Conservation (phyloP, 441 rosid species). For the Mallotus japonicus region DNA sequence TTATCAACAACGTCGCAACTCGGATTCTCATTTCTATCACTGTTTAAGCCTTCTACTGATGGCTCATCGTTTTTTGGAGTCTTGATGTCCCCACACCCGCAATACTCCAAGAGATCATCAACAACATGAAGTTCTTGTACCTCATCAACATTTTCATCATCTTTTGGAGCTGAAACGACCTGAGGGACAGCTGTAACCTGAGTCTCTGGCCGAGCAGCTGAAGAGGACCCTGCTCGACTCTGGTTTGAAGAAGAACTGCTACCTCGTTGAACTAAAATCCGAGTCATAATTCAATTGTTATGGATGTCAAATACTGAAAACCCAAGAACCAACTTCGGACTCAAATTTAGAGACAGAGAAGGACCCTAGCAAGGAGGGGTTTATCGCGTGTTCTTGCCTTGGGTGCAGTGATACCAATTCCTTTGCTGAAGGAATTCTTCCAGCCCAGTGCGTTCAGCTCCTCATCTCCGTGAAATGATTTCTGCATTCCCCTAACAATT, state of each 20-base stretch:
- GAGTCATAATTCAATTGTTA: constrained; percentile 56
- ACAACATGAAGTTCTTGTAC: constrained; percentile 47
- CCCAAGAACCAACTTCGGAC: constrained; percentile 16
- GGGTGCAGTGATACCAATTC: constrained; percentile 72
- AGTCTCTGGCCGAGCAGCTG: constrained; percentile 63
- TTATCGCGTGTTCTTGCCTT: constrained; percentile 89
- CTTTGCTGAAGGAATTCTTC: constrained; percentile 82
- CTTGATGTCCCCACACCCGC: constrained; percentile 46
- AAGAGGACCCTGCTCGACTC: constrained; percentile 49
- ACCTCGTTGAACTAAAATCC: constrained; percentile 88
- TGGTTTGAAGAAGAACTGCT: constrained; percentile 76
- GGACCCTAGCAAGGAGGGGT: constrained; percentile 40
- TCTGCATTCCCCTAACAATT: constrained; percentile 99
- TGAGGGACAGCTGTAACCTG: constrained; percentile 39
- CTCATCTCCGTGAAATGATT: constrained; percentile 49
- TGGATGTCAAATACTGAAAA: constrained; percentile 20
- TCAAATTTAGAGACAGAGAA: constrained; percentile 42
- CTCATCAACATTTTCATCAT: constrained; percentile 59
- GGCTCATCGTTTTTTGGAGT: constrained; percentile 42
- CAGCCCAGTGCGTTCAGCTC: constrained; percentile 65
- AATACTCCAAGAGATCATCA: constrained; percentile 47
- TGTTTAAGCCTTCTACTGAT: constrained; percentile 30
- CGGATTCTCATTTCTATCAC: constrained; percentile 33
- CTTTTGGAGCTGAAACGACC: constrained; percentile 40
- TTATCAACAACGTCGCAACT: constrained; percentile 38